Base-by-base conservation (phyloP, 345 rosid genomes). In the Leavenworthia alabamica region DNA sequence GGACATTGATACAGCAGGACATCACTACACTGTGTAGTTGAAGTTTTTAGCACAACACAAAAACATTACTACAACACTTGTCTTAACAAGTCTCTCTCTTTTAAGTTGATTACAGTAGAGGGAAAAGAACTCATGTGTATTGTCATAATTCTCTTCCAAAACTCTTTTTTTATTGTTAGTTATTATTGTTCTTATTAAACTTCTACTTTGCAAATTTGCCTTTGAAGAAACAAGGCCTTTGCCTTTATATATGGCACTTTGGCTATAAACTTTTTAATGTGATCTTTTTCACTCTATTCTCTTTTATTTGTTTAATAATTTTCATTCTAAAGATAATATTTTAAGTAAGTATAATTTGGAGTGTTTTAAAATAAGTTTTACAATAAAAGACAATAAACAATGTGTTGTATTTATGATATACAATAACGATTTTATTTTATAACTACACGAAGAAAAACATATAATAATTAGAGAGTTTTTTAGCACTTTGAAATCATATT, bases 1-100 rank as follows among this genome's bases (percentile, higher is more conserved):
- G 66, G 96, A 86, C 60, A 86, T 86, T 19, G 93, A 88, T 28
- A 83, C 93, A 2, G 85, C 83, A 64, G 85, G 83, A 75, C 88
- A 83, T 73, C 87, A 85, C 75, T 88, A 88, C 67, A 88, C 96
- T 11, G 86, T 88, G 70, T 88, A 88, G 50, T 51, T 57, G 56
- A 44, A 43, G 67, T 37, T 57, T 63, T 57, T 63, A n/a, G 70
- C 53, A 48, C 33, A 17, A 36, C 33, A 51, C 55, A 48, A 13
- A 48, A 13, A 63, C 50, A 29, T 27, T 55, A 47, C 64, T 48
- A 26, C 54, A 56, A 27, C 61, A 42, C 43, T 29, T 48, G 63
- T 28, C 62, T 44, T 62, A 37, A 60, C 32, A 70, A 70, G 19
- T 22, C 52, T 31, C 36, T 61, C 48, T 53, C 22, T 33, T 36